A percentile compares a stretch with the other conserved stretches of the same genome.
phyloP scores from a whole-genome alignment of 2,329 filamentous ascomycete genomes.

The Biscogniauxia mediterranea region DNA sequence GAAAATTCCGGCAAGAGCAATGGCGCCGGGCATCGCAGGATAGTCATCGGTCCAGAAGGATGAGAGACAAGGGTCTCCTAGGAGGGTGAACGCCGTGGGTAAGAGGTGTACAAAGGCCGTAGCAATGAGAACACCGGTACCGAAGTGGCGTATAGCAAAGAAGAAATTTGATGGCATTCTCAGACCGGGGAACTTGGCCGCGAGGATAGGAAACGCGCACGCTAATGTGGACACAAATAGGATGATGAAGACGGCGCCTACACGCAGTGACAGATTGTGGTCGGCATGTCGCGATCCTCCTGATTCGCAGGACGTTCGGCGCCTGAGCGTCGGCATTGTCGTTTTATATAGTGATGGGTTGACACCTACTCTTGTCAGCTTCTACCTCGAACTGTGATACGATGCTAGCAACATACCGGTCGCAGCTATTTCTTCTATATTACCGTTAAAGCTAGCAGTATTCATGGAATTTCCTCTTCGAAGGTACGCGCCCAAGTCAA shows the following conservation, averaged over 20 bases:
- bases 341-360: neutral
- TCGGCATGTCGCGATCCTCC: conserved; percentile 17
- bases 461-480: neutral
- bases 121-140: conserved; percentile 61
- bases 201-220: conserved; percentile 54
- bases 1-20: conserved; percentile 43
- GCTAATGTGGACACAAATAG: conserved; percentile 47
- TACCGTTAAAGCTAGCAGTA: neutral
- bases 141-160: conserved; percentile 56
- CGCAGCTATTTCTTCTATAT: neutral
- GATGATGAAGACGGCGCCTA: conserved; percentile 54
- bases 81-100: conserved; percentile 41
- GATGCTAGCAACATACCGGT: neutral
- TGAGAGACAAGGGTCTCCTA: conserved; percentile 43
- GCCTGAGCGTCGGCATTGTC: neutral
- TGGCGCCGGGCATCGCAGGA: conserved; percentile 46
- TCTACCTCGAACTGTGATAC: neutral
- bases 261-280: conserved; percentile 59
- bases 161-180: conserved; percentile 55
- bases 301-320: neutral
- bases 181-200: conserved; percentile 48
- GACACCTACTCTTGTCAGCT: neutral
- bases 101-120: conserved; percentile 59
- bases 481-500: neutral
- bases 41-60: conserved; percentile 44